Evolutionary conservation across 148 eudicot species (phyloP).

Genomic region (Amaranthus cruentus): DNA sequence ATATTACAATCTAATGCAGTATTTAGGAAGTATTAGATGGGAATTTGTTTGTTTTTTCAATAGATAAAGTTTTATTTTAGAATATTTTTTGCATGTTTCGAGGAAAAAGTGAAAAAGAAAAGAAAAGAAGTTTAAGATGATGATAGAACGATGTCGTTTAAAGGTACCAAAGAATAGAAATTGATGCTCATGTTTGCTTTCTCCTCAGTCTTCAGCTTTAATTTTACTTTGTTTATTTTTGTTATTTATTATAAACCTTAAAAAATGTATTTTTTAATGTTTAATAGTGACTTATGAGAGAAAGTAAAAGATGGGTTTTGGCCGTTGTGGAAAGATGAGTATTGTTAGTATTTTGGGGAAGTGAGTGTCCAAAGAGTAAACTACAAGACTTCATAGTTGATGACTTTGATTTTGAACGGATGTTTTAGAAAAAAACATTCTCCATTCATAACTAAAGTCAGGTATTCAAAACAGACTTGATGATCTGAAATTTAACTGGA

Average conservation of each 20-base stretch:
- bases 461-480: too few relatives aligned
- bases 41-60: neutral
- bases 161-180: neutral
- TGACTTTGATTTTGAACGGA: slow-evolving; percentile 4
- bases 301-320: slow-evolving; percentile 19
- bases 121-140: neutral
- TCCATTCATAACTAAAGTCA: too few relatives aligned
- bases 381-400: neutral
- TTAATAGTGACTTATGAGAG: slow-evolving; percentile 8
- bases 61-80: slow-evolving; percentile 12
- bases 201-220: slow-evolving; percentile 13
- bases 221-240: slow-evolving; percentile 6
- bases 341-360: neutral
- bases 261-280: neutral
- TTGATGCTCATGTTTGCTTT: slow-evolving; percentile 11
- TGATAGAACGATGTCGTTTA: slow-evolving; percentile 17
- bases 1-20: too few relatives aligned
- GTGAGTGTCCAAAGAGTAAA: neutral
- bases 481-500: too few relatives aligned
- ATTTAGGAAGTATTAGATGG: too few relatives aligned
- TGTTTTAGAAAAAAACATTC: too few relatives aligned
- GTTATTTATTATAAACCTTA: neutral
- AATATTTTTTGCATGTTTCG: slow-evolving; percentile 21
- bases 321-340: slow-evolving; percentile 9
- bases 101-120: slow-evolving; percentile 13